Percentiles rank a stretch among this genome's conserved stretches.
phyloP scores from a whole-genome alignment of 2,329 filamentous ascomycete species.

The Hymenoscyphus occultus region DNA sequence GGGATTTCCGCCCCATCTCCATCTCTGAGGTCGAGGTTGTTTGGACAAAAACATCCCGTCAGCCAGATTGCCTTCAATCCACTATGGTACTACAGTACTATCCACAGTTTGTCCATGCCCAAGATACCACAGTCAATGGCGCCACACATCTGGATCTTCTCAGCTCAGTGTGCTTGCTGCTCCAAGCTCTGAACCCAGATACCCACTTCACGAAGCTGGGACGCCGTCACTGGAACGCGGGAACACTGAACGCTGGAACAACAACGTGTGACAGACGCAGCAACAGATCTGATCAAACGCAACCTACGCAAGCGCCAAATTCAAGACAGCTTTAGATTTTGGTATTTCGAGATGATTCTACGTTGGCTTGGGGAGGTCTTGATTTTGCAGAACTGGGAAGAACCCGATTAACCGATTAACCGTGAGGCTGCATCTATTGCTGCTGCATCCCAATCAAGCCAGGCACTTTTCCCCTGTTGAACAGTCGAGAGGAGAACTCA shows the following conservation, averaged over 20 bases:
- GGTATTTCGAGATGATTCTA: background rate
- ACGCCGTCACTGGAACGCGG: background rate
- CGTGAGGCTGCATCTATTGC: background rate
- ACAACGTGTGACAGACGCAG: background rate
- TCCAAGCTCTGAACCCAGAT: background rate
- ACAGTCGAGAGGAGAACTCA: background rate
- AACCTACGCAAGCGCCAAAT: background rate
- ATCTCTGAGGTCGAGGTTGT: no score
- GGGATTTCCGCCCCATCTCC: no score
- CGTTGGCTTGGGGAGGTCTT: background rate
- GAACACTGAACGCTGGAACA: background rate
- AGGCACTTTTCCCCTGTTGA: background rate
- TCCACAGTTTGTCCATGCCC: no score
- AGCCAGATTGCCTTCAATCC: no score
- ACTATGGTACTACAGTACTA: no score
- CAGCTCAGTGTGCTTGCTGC: background rate
- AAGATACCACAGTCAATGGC: background rate
- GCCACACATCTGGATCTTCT: conserved; percentile 2
- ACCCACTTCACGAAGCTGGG: background rate
- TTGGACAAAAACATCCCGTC: no score
- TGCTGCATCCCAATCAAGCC: background rate
- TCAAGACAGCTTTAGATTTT: background rate
- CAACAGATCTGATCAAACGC: background rate
- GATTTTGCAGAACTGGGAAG: background rate
- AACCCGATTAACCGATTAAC: conserved; percentile 6